Evolutionary conservation across 2,329 filamentous ascomycete genomes (phyloP), one percentile per base, ranked within the genome.

Genomic region (Ophiostoma sp.): DNA sequence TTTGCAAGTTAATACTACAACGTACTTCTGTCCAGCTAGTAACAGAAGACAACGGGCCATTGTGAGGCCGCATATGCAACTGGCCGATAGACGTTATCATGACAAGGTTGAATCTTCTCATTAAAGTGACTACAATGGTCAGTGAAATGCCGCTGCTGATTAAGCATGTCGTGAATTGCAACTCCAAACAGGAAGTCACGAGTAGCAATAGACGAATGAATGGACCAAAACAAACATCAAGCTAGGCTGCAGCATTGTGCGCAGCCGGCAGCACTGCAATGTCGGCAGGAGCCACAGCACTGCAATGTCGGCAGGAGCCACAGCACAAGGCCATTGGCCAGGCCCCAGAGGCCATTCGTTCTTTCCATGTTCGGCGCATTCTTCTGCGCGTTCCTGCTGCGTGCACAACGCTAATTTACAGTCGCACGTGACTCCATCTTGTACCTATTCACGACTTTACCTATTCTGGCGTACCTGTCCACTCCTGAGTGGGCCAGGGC

Each of bases 401-500:
- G 35, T 27, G 2, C 11, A 35, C 27, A 35, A 36, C 31, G 62
- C 62, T 23, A 65, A 65, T 48, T 11, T 13, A 20, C 20, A 39
- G 17, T 17, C 5, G 17, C 72, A 73, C 72, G 72, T 74, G 72
- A 72, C 70, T 39, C 17, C 33, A 6, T 71, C 71, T 67, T 33
- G 31, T 33, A 39, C 62, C 62, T 23, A 39, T 65, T 36, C 62
- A 65, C 62, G 23, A 33, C 52, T 23, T 27, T 8, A 27, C 52
- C 52, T 57, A 27, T 27, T 66, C 20, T 36, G 33, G 35, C 20
- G 31, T 66, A 66, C 35, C 64, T 66, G 64, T 70, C 70, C 72
- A 71, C 72, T 71, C 71, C 72, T 71, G 67, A 71, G 57, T 72
- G 73, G 72, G 64, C 64, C 66, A 52, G 57, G 31, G 64, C 48